Percentiles rank a stretch among this genome's conserved stretches.
phyloP scores from a whole-genome alignment of 768 basidiomycete genomes.

The Lactifluus pinguis region DNA sequence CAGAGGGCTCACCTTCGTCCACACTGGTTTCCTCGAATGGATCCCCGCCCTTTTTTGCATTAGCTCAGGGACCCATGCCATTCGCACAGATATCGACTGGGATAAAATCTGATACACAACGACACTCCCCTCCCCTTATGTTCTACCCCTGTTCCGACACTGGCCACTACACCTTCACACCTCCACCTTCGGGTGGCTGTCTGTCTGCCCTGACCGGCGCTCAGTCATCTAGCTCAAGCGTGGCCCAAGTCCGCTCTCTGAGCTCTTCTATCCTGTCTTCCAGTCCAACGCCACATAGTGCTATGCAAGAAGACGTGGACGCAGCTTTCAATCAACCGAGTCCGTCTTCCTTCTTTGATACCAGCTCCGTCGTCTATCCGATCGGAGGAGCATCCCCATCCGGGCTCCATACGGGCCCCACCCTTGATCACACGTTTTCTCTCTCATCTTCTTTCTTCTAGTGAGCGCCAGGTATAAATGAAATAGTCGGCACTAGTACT shows the following conservation, averaged over 20 bases:
- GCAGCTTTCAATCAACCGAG: conserved; percentile 8
- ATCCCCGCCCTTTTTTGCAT: conserved; percentile 14
- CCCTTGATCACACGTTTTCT: conserved; percentile 15
- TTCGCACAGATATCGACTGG: conserved; percentile 11
- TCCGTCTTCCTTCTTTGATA: conserved; percentile 11
- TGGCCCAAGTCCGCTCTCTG: conserved; percentile 6
- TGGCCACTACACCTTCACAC: conserved; percentile 17
- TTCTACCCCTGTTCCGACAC: conserved; percentile 14
- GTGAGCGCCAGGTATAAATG: not conserved
- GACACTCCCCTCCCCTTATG: conserved; percentile 12
- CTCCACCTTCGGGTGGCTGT: not conserved
- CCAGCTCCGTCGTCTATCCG: conserved; percentile 13
- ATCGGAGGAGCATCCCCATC: conserved; percentile 12
- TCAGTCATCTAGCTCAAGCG: not conserved
- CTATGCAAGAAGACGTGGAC: conserved; percentile 12
- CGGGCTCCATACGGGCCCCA: conserved; percentile 8
- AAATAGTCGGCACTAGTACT: not conserved
- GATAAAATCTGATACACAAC: conserved; percentile 1
- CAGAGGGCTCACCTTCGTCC: conserved; percentile 15
- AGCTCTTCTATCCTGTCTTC: conserved; percentile 8
- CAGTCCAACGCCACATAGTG: conserved; percentile 10
- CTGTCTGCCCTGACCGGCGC: conserved; percentile 1
- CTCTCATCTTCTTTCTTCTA: conserved; percentile 17
- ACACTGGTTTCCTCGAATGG: conserved; percentile 11
- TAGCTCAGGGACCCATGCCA: conserved; percentile 14